Conservation (phyloP, 257 asterid genomes). For the Anisodus acutangulus region DNA sequence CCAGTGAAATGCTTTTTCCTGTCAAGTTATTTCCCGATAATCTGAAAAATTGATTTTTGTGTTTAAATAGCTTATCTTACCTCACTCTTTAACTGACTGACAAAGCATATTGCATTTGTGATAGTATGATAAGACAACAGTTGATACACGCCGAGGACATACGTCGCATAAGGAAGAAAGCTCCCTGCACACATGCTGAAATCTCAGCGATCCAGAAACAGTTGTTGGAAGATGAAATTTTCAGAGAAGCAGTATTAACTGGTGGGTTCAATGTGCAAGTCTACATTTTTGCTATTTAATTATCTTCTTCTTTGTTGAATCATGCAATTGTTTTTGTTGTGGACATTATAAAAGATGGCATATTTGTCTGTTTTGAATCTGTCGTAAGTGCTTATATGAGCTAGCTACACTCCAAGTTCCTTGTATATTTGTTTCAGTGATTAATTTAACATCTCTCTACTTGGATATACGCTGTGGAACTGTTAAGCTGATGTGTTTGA, state of each 20-base stretch:
- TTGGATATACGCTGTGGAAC: neutral
- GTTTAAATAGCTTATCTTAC: slow-evolving; percentile 7
- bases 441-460: neutral
- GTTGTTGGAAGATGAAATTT: slow-evolving; percentile 64
- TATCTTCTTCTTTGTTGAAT: slow-evolving; percentile 3
- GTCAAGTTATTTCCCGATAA: neutral
- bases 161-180: slow-evolving; percentile 86
- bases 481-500: neutral
- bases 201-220: slow-evolving; percentile 68
- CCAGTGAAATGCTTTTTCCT: neutral
- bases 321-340: slow-evolving; percentile 5
- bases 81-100: slow-evolving; percentile 30
- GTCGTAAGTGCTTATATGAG: neutral
- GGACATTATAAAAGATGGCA: neutral
- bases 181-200: slow-evolving; percentile 83
- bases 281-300: neutral
- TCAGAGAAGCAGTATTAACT: slow-evolving; percentile 54
- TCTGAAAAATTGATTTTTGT: neutral
- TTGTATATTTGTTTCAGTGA: neutral
- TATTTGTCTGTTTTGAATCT: neutral
- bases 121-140: slow-evolving; percentile 75
- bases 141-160: slow-evolving; percentile 68
- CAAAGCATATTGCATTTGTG: slow-evolving; percentile 32
- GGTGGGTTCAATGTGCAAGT: slow-evolving; percentile 53
- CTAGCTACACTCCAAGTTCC: neutral